Percentiles rank a stretch among this genome's conserved stretches.
Evolutionary conservation across 2,329 filamentous ascomycete genomes (phyloP).

Genomic region (Fusarium sp.): DNA sequence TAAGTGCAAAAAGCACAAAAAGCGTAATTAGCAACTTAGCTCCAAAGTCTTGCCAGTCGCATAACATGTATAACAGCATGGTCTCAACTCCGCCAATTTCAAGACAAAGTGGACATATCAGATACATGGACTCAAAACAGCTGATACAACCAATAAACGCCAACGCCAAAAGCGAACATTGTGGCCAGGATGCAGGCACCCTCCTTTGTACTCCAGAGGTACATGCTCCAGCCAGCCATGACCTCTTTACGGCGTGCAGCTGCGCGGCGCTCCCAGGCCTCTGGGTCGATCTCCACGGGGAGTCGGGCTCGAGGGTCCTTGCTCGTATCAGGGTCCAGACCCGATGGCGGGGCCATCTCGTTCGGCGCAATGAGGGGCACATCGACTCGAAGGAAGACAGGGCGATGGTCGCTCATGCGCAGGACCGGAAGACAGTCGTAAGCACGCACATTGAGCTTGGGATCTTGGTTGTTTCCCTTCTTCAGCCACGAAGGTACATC

Average conservation of each 20-base stretch:
- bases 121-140: background rate
- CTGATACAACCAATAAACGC: constrained; percentile 60
- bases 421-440: constrained; percentile 85
- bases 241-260: constrained; percentile 62
- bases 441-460: constrained; percentile 65
- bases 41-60: background rate
- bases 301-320: constrained; percentile 61
- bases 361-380: constrained; percentile 70
- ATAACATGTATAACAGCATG: background rate
- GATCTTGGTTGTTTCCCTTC: constrained; percentile 38
- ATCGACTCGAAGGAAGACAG: constrained; percentile 79
- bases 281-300: constrained; percentile 66
- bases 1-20: background rate
- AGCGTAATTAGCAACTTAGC: background rate
- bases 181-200: constrained; percentile 62
- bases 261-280: constrained; percentile 66
- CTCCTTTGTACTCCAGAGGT: constrained; percentile 67
- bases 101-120: background rate
- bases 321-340: constrained; percentile 40
- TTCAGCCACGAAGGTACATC: constrained; percentile 68
- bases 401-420: constrained; percentile 87
- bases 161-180: constrained; percentile 57
- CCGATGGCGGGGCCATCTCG: constrained; percentile 56
- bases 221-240: constrained; percentile 67
- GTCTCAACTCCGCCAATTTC: background rate